Evolutionary conservation across 257 asterid species (phyloP), one percentile per base, ranked within the genome.

Genomic region (Scutellaria baicalensis): DNA sequence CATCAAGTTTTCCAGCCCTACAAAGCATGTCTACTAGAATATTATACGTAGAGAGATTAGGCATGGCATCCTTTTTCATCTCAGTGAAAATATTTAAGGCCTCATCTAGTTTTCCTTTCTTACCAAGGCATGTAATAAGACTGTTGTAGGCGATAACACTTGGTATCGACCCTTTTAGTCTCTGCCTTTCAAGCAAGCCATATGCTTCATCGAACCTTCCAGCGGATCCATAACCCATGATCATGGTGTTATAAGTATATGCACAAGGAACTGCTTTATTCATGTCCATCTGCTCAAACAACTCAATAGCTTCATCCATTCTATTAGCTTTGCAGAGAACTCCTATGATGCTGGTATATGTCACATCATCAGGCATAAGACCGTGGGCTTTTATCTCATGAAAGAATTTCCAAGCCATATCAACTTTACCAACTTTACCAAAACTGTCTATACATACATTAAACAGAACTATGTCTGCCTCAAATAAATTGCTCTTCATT

Each of bases 321-420:
- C 75, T 86, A 72, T 81, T 75, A 49, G 85, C 84, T 77, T 83
- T 91, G 76, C 96, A 91, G 17, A 93, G 90, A 81, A 91, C 96
- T 48, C 96, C 92, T 12, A 93, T 85, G 97, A 91, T 91, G 81
- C 96, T 91, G 8, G 97, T 94, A 67, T 86, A 91, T 3, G 97
- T 84, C 69, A 88, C 96, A 13, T 91, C 99, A 79, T 91, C 99
- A 21, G 96, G 96, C 54, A 18, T 56, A 50, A 91, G 86, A 17
- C 94, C 89, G 42, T 75, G 90, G 10, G 88, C 54, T 74, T 77
- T 86, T 80, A 91, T 85, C 82, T 93, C 99, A 48, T 94, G 95
- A 73, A 94, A 91, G 84, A 94, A 91, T 69, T 91, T 94, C 96
- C 96, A 89, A 27, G 97, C 96, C 90, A 91, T 89, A 73, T 91